phyloP scores from a whole-genome alignment of 2,329 filamentous ascomycete species.

The Ophiocordyceps camponoti-floridani region DNA sequence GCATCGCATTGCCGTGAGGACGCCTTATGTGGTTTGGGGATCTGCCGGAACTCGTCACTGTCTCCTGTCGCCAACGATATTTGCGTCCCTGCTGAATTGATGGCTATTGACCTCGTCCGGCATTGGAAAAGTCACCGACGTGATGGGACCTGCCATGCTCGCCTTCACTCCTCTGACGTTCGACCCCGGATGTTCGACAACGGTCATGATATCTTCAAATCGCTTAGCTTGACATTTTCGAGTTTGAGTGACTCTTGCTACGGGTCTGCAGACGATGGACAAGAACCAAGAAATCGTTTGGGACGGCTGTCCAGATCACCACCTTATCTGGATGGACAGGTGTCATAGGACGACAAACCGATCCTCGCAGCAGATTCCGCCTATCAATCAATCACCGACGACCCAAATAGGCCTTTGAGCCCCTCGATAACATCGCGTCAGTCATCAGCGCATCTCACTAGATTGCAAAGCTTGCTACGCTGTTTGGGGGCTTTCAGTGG shows the following conservation, averaged over 20 bases:
- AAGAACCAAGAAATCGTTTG: neutral
- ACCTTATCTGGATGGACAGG: slow-evolving; percentile 2
- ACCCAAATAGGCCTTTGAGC: neutral
- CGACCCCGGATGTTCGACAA: too few relatives aligned
- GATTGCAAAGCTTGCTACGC: neutral
- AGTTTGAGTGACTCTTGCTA: slow-evolving; percentile 14
- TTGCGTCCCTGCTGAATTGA: too few relatives aligned
- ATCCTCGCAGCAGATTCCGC: neutral
- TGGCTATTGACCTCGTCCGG: too few relatives aligned
- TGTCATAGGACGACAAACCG: slow-evolving; percentile 1
- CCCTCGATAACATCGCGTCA: neutral
- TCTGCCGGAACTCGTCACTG: too few relatives aligned
- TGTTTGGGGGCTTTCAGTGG: neutral
- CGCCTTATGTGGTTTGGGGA: too few relatives aligned
- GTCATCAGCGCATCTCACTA: neutral
- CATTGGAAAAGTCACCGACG: too few relatives aligned
- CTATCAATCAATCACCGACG: neutral
- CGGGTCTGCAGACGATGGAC: slow-evolving; percentile 7
- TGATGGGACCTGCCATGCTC: too few relatives aligned
- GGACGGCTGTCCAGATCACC: neutral
- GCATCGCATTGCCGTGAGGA: too few relatives aligned
- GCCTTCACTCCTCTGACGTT: too few relatives aligned
- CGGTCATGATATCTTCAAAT: too few relatives aligned
- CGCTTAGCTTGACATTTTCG: too few relatives aligned
- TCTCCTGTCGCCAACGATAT: too few relatives aligned